Conservation (phyloP, 1,139 yeast species). For the Geotrichum restrictum region DNA sequence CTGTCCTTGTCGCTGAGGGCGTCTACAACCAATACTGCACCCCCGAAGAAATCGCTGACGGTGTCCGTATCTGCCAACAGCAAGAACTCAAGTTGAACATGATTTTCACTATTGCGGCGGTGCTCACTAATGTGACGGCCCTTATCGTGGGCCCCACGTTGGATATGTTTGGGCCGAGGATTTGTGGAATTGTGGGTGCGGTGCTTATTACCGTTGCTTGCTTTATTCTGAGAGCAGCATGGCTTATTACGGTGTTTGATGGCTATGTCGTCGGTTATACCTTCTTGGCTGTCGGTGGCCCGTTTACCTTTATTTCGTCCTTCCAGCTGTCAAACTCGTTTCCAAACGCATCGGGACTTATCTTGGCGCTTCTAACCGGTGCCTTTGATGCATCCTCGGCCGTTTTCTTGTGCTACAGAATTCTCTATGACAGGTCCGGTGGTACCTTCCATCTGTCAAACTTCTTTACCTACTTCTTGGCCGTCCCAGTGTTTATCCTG, state of each 20-base stretch:
- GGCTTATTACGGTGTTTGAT: constrained; percentile 45
- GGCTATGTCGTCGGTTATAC: constrained; percentile 63
- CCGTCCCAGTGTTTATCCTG: constrained; percentile 71
- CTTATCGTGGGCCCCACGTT: constrained; percentile 74
- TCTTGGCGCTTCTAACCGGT: constrained; percentile 69
- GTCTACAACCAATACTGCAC: constrained; percentile 65
- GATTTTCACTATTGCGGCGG: constrained; percentile 82
- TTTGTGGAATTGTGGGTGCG: constrained; percentile 74
- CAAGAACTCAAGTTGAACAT: constrained; percentile 79
- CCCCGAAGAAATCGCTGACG: constrained; percentile 28
- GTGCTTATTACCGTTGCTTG: constrained; percentile 53
- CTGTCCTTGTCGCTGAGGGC: constrained; percentile 69
- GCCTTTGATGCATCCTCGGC: constrained; percentile 78
- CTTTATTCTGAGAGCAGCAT: constrained; percentile 44
- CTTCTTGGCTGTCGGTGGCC: constrained; percentile 73
- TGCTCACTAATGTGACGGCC: constrained; percentile 79
- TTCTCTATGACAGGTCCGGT: constrained; percentile 50
- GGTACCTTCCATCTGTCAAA: constrained; percentile 42
- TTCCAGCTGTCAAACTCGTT: constrained; percentile 72
- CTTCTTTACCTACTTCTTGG: constrained; percentile 63
- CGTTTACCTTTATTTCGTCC: constrained; percentile 75
- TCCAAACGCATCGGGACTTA: constrained; percentile 66
- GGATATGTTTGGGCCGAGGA: constrained; percentile 74
- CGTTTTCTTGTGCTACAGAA: constrained; percentile 61
- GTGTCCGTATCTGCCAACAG: constrained; percentile 49